Conservation (phyloP, 768 basidiomycete genomes). For the Cystofilobasidium bisporidii region DNA sequence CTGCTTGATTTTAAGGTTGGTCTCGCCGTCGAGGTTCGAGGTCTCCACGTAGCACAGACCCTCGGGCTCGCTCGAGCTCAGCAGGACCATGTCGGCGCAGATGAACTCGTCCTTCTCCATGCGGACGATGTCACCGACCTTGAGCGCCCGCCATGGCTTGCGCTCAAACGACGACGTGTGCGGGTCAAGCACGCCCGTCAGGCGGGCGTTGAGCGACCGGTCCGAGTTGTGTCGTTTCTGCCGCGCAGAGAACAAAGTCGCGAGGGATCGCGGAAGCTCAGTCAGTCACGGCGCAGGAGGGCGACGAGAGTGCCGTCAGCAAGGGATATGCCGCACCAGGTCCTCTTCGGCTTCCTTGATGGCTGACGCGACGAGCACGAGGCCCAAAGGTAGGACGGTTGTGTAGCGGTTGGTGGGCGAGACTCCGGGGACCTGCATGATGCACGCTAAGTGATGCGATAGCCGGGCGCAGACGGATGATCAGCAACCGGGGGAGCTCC, state of each 20-base stretch:
- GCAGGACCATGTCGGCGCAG: conserved; percentile 80
- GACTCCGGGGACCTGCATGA: conserved; percentile 95
- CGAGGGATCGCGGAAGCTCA: too few relatives aligned
- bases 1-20: conserved; percentile 98
- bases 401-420: conserved; percentile 94
- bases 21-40: conserved; percentile 94
- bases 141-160: conserved; percentile 78
- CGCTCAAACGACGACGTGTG: conserved; percentile 54
- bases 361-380: conserved; percentile 84
- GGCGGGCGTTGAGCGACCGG: conserved; percentile 74
- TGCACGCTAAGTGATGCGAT: conserved; percentile 58
- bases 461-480: background rate
- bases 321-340: conserved; percentile 50
- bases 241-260: conserved; percentile 13
- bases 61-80: conserved; percentile 89
- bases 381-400: conserved; percentile 78
- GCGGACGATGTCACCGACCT: conserved; percentile 85
- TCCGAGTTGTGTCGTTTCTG: conserved; percentile 93
- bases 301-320: background rate
- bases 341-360: conserved; percentile 96
- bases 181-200: conserved; percentile 60
- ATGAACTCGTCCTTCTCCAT: conserved; percentile 88
- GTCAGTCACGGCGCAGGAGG: background rate
- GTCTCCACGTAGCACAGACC: conserved; percentile 97
- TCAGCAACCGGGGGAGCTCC: background rate